Conservation (phyloP, 2,329 filamentous ascomycete species). For the Drechmeria coniospora region DNA sequence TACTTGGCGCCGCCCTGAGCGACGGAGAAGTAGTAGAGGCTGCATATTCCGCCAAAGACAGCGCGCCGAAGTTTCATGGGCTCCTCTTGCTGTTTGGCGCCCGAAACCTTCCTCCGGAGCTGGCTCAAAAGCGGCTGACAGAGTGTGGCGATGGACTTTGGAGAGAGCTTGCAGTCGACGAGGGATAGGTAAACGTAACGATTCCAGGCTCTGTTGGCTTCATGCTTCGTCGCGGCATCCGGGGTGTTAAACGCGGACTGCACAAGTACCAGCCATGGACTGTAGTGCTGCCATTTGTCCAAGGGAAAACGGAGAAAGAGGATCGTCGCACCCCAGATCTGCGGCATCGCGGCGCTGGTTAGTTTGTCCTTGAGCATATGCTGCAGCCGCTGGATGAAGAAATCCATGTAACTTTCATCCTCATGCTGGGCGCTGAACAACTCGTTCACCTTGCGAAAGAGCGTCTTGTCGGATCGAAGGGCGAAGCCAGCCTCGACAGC, state of each 20-base stretch:
- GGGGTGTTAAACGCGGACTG: slow-evolving; percentile 72
- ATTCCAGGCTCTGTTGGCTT: slow-evolving; percentile 77
- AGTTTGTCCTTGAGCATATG: slow-evolving; percentile 50
- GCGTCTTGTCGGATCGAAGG: slow-evolving; percentile 52
- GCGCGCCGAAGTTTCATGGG: slow-evolving; percentile 30
- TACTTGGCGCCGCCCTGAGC: slow-evolving; percentile 49
- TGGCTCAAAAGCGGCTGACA: slow-evolving; percentile 54
- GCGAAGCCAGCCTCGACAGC: slow-evolving; percentile 55
- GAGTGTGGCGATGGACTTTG: slow-evolving; percentile 26
- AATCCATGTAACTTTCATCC: slow-evolving; percentile 51
- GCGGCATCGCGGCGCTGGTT: slow-evolving; percentile 47
- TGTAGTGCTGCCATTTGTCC: slow-evolving; percentile 58
- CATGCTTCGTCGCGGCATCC: slow-evolving; percentile 52
- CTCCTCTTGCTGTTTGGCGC: slow-evolving; percentile 39
- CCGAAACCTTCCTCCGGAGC: slow-evolving; percentile 49
- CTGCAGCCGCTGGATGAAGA: slow-evolving; percentile 51
- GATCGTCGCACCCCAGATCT: slow-evolving; percentile 76
- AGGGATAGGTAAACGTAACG: slow-evolving; percentile 63
- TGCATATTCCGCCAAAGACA: slow-evolving; percentile 57
- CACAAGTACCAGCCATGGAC: slow-evolving; percentile 61
- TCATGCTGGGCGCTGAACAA: slow-evolving; percentile 35
- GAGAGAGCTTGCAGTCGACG: slow-evolving; percentile 41
- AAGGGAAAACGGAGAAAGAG: slow-evolving; percentile 55
- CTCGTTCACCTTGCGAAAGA: slow-evolving; percentile 52
- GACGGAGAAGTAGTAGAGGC: slow-evolving; percentile 69